Evolutionary conservation across 2,329 filamentous ascomycete genomes (phyloP), one percentile per base, ranked within the genome.

Genomic region (Fusarium temperatum): DNA sequence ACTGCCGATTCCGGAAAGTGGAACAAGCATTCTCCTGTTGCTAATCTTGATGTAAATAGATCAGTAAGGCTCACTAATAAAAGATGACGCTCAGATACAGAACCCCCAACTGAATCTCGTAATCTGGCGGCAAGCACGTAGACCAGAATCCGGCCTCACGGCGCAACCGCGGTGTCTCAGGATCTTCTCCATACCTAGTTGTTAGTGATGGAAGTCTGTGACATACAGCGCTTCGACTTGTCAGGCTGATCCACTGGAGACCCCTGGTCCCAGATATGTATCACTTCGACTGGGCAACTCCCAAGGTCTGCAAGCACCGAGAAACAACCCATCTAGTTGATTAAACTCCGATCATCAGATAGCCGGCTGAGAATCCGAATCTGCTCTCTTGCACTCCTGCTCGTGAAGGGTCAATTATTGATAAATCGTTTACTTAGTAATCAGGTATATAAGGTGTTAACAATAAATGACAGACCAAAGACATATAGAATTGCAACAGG

Each of bases 131-230:
- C 57, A 70, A 72, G 63, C 55, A 60, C 58, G 68, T 69, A 70
- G 72, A 63, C 35, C 47, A 57, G 18, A 53, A 66, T 65, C 63
- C 54, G 42, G 47, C 51, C 61, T 64, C 53, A 53, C 73, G 73
- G 73, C 73, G 70, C 62, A 75, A 75, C 73, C 67, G 70, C 73
- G 73, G 73, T 74, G 70, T 67, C 73, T 72, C 62, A 57, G 59
- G 24, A 42, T 42, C 38, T 68, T 63, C 69, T 59, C 56, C 71
- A 62, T 72, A n/a, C n/a, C n/a, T n/a, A 74, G 58, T 63, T 58
- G 50, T 42, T 53, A 70, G 57, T 51, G 68, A 70, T 70, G 48
- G 47, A 63, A 69, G 58, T 70, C 54, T 64, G 66, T 72, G 62
- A 60, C 63, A 66, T 63, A 53, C 59, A 68, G 53, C 60, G 66